Evolutionary conservation across 495 filamentous ascomycete genomes (phyloP).

Genomic region (Hypomontagnella monticulosa): DNA sequence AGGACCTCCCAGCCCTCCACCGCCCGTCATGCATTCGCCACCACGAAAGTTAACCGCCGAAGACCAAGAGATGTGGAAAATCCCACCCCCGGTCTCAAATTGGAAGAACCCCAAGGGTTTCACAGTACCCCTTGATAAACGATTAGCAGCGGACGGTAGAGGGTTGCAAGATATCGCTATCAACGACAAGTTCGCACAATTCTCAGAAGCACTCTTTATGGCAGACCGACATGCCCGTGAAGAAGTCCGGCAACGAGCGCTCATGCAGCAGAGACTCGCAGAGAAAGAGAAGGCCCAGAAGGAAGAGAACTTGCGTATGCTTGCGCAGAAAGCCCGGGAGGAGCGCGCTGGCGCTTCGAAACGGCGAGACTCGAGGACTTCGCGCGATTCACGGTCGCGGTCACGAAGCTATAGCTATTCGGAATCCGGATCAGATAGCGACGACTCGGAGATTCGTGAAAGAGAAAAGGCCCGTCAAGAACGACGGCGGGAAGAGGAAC

Average conservation of each 20-base stretch:
- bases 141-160: slow-evolving; percentile 93
- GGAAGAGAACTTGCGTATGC: slow-evolving; percentile 87
- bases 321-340: slow-evolving; percentile 92
- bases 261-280: slow-evolving; percentile 96
- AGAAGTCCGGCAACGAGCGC: slow-evolving; percentile 88
- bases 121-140: slow-evolving; percentile 95
- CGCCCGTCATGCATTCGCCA: slow-evolving; percentile 95
- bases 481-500: slow-evolving; percentile 80
- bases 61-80: slow-evolving; percentile 96
- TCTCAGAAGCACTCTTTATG: slow-evolving; percentile 92
- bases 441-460: slow-evolving; percentile 75
- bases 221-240: slow-evolving; percentile 95
- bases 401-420: slow-evolving; percentile 65
- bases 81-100: slow-evolving; percentile 93
- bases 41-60: slow-evolving; percentile 95
- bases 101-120: slow-evolving; percentile 99
- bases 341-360: slow-evolving; percentile 69
- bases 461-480: slow-evolving; percentile 82
- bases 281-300: slow-evolving; percentile 96
- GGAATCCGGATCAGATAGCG: slow-evolving; percentile 68
- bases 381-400: slow-evolving; percentile 58
- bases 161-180: slow-evolving; percentile 94
- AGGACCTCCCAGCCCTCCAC: slow-evolving; percentile 90
- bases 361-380: slow-evolving; percentile 59
- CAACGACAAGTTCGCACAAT: slow-evolving; percentile 98